Evolutionary conservation across 345 rosid species (phyloP), one percentile per base, ranked within the genome.

Genomic region (Euclidium syriacum): DNA sequence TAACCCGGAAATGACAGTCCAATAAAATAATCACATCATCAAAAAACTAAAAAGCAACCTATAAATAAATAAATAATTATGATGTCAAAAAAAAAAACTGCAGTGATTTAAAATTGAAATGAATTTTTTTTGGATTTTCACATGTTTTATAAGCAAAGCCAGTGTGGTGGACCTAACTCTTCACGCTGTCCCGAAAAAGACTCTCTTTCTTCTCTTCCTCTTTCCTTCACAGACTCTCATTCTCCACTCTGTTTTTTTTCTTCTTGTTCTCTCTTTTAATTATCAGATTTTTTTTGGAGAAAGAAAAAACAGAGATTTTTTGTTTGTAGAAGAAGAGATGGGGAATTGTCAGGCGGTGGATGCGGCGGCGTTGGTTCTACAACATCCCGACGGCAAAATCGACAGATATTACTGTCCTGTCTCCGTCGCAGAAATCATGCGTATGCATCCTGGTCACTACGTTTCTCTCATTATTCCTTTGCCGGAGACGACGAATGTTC

Each of bases 281-380:
- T 27, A 15, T 20, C 20, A 29, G 57, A 10, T 6, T 30, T 18
- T 6, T 14, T 15, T 20, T 6, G 15, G 8, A 27, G 17, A 6
- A 34, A 29, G 20, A 49, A 6, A 32, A 12, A 65, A 64, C 1
- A 78, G 11, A 36, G 16, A 11, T n/a, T 15, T 24, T 33, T 19
- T 40, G 4, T 14, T 51, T 15, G 4, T 22, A 15, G 27, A 30
- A 1, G 7, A n/a, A 62, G 57, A 65, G 24, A 94, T 87, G 99
- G 99, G 99, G 23, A 94, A 94, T 27, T 94, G 97, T 67, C 99
- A 94, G 48, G 90, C 99, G 43, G 80, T 94, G 29, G 99, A 94
- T 57, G 99, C 99, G 1, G 99, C 97, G 1, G 99, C 95, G 15
- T 68, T 94, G 47, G 97, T 85, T 15, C 74, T 94, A 70, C 97